Evolutionary conservation across 108 stramenopile genomes (phyloP), one percentile per base, ranked within the genome.

Genomic region (Heterococcus sp.): DNA sequence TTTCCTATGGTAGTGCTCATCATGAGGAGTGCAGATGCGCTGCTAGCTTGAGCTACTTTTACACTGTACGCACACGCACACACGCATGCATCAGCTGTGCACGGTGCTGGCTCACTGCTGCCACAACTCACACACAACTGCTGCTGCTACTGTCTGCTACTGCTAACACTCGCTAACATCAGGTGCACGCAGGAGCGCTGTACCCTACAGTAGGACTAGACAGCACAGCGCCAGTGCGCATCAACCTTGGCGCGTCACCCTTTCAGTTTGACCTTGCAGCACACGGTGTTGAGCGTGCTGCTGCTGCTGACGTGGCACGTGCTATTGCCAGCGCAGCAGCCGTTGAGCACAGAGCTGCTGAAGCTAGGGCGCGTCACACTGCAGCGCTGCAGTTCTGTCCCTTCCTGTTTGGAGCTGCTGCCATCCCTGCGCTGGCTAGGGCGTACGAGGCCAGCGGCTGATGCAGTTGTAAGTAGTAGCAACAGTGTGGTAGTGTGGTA

Each of bases 161-260:
- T 8, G 8, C 11, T n/a, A n/a, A n/a, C n/a, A n/a, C n/a, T n/a
- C n/a, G n/a, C n/a, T n/a, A n/a, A n/a, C n/a, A n/a, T n/a, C n/a
- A n/a, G n/a, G n/a, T 21, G n/a, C n/a, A n/a, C n/a, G 35, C 64
- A 37, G 83, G 46, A 0, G 27, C 67, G 3, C 69, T 84, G 65
- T 79, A 78, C 38, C 83, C 83, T 35, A 84, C 83, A 27, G 83
- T 84, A 11, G 83, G 83, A 36, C 63, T 84, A 11, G 83, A 84
- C 34, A 68, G 71, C 11, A 30, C 65, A 14, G 68, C 46, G 64
- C 72, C 76, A 11, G 65, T 84, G 3, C 38, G 72, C 37, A 68
- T 84, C 38, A 84, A 84, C 38, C 68, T 84, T 68, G 83, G 83
- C 0, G 37, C 32, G 32, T 38, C 36, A 46, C 83, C 83, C 0